These are phyloP conservation scores for Leptomonas pyrrhocoris DNA, from an alignment of 208 protist species.

Conservation along the genomic window DNA sequence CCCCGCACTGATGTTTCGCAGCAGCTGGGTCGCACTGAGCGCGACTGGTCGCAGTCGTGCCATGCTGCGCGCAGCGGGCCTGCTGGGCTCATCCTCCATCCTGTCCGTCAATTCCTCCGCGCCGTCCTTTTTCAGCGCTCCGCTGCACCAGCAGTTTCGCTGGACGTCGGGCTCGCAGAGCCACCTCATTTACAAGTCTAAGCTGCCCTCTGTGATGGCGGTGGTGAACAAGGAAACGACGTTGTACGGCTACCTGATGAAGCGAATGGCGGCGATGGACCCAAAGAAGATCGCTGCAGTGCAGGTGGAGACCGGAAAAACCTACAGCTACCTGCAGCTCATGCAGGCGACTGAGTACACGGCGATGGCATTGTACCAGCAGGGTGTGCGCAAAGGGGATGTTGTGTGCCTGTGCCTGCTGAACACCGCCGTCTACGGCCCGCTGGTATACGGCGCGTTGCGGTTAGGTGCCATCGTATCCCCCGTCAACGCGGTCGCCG, in stretches of 20 bases:
- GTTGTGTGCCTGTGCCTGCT: slow-evolving; percentile 38
- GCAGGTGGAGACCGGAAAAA: slow-evolving; percentile 40
- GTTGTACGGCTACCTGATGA: slow-evolving; percentile 39
- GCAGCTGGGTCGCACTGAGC: not conserved
- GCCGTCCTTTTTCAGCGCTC: slow-evolving; percentile 1
- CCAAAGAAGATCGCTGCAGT: slow-evolving; percentile 27
- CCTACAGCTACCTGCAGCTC: slow-evolving; percentile 36
- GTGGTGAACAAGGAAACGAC: slow-evolving; percentile 25
- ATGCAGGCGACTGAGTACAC: slow-evolving; percentile 28
- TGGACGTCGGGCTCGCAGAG: not conserved
- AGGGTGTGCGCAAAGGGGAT: slow-evolving; percentile 49
- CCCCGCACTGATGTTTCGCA: not conserved
- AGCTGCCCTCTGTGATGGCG: slow-evolving; percentile 30
- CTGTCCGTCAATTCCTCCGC: not conserved
- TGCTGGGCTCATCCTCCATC: not conserved
- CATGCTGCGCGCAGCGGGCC: not conserved
- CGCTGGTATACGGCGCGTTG: slow-evolving; percentile 45
- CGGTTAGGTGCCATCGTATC: slow-evolving; percentile 38
- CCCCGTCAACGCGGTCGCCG: slow-evolving; percentile 38
- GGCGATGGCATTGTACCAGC: slow-evolving; percentile 40
- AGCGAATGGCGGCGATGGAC: slow-evolving; percentile 27
- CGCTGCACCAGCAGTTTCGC: not conserved
- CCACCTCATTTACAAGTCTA: slow-evolving; percentile 41
- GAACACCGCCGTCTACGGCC: slow-evolving; percentile 41
- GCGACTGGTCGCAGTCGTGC: not conserved